Percentiles rank a stretch among this genome's conserved stretches.
phyloP scores from a whole-genome alignment of 2,329 filamentous ascomycete species.

The Hypoxylon sp. region DNA sequence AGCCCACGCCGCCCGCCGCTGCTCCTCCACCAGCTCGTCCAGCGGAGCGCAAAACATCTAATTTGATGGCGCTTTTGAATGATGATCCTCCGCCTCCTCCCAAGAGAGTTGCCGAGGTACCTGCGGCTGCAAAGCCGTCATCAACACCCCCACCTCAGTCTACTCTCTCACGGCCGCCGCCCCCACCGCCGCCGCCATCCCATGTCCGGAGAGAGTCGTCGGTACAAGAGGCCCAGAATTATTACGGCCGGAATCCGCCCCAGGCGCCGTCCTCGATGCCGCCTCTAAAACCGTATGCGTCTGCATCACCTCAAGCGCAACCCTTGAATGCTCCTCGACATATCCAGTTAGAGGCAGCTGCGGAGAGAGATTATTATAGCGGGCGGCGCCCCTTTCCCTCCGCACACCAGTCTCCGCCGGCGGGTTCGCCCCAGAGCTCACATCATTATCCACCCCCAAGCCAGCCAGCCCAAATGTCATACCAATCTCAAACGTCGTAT shows the following conservation, averaged over 20 bases:
- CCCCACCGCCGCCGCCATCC: slow-evolving; percentile 59
- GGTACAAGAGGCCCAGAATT: slow-evolving; percentile 59
- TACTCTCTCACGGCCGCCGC: slow-evolving; percentile 59
- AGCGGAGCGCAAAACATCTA: slow-evolving; percentile 72
- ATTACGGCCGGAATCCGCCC: slow-evolving; percentile 62
- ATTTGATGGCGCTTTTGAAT: slow-evolving; percentile 74
- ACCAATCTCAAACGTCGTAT: slow-evolving; percentile 63
- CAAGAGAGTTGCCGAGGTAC: slow-evolving; percentile 67
- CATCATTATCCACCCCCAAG: slow-evolving; percentile 63
- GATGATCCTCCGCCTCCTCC: slow-evolving; percentile 67
- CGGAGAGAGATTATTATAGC: slow-evolving; percentile 64
- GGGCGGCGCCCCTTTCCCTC: slow-evolving; percentile 55
- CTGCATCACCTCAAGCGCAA: slow-evolving; percentile 66
- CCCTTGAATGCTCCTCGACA: slow-evolving; percentile 63
- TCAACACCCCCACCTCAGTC: slow-evolving; percentile 67
- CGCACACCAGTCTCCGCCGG: slow-evolving; percentile 56
- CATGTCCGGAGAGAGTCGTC: slow-evolving; percentile 64
- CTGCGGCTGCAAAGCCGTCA: slow-evolving; percentile 58
- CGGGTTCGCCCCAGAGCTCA: slow-evolving; percentile 64
- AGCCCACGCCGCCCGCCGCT: slow-evolving; percentile 58
- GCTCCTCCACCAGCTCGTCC: slow-evolving; percentile 59
- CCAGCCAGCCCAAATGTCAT: slow-evolving; percentile 57
- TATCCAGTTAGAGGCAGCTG: slow-evolving; percentile 60
- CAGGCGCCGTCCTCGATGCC: slow-evolving; percentile 65
- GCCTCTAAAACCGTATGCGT: slow-evolving; percentile 67